A percentile compares a stretch with the other conserved stretches of the same genome.
phyloP scores from a whole-genome alignment of 2,329 filamentous ascomycete species.

The Chalaropsis ovoidea region DNA sequence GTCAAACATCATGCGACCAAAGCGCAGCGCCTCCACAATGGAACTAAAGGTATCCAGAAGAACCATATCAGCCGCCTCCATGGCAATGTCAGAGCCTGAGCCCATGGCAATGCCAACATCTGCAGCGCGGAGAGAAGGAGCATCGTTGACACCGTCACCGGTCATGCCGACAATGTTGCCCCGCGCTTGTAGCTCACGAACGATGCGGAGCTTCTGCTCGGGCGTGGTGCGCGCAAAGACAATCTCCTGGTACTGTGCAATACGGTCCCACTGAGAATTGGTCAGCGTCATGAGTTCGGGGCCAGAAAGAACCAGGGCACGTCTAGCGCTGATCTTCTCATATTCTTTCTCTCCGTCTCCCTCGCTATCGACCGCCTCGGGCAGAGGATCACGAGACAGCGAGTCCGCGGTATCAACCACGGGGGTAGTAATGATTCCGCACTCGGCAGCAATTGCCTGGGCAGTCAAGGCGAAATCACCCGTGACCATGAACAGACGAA shows the following conservation, averaged over 20 bases:
- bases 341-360: constrained; percentile 29
- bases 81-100: constrained; percentile 91
- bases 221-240: constrained; percentile 95
- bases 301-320: constrained; percentile 54
- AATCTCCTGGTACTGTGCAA: constrained; percentile 58
- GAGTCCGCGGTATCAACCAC: constrained; percentile 44
- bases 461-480: constrained; percentile 76
- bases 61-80: constrained; percentile 96
- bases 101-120: constrained; percentile 99
- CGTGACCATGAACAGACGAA: constrained; percentile 94
- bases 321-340: constrained; percentile 29
- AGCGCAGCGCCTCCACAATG: constrained; percentile 94
- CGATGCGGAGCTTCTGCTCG: constrained; percentile 87
- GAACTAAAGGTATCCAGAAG: constrained; percentile 98
- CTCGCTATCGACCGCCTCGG: constrained; percentile 42
- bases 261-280: constrained; percentile 56
- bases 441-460: constrained; percentile 73
- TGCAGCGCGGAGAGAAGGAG: constrained; percentile 92
- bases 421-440: constrained; percentile 61
- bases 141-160: constrained; percentile 96
- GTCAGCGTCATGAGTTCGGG: constrained; percentile 56
- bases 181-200: constrained; percentile 85
- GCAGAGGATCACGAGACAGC: constrained; percentile 52
- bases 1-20: constrained; percentile 97
- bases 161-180: constrained; percentile 98